Evolutionary conservation across 495 filamentous ascomycete genomes (phyloP), one percentile per base, ranked within the genome.

Genomic region (Trichoderma reesei): DNA sequence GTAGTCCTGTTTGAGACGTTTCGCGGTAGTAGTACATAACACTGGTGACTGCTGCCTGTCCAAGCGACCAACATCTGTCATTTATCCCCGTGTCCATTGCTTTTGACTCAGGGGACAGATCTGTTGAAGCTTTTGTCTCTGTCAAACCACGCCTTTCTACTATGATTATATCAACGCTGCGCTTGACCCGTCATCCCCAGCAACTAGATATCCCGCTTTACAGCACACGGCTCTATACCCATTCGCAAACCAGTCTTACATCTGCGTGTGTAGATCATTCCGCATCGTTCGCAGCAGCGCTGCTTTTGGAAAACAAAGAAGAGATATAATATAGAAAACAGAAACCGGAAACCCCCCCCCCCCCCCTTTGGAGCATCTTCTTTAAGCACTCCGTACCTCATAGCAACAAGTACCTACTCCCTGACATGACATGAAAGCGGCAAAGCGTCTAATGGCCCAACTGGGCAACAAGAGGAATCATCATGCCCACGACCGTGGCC

Each of bases 381-480:
- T 48, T 26, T 48, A 18, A 48, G 3, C 37, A 4, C 37, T 16
- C 44, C 5, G 13, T 46, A 46, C 9, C 42, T 46, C 3, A 16
- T 16, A 16, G 16, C n/a, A 46, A 13, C 16, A 44, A 9, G 14
- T 41, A 41, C 6, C 39, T 44, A 5, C 26, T 8, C 3, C 5
- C 26, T 8, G 5, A 18, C 18, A 51, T 31, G 2, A 8, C n/a
- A 48, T 14, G 48, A 33, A 13, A 34, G 9, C 34, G 8, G 26
- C 51, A 14, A 3, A 14, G 26, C 11, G 4, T 10, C 10, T 31
- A 56, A 5, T 97, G 92, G 9, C 94, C 93, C 65, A 96, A 84
- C 75, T 96, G 92, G 51, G 94, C 88, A 63, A 96, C 80, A 61
- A 97, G 78, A 33, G 94, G 94, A 66, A 98, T 71, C 60, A 96